Conservation (phyloP, 768 basidiomycete species). For the Boletus barrowsii region DNA sequence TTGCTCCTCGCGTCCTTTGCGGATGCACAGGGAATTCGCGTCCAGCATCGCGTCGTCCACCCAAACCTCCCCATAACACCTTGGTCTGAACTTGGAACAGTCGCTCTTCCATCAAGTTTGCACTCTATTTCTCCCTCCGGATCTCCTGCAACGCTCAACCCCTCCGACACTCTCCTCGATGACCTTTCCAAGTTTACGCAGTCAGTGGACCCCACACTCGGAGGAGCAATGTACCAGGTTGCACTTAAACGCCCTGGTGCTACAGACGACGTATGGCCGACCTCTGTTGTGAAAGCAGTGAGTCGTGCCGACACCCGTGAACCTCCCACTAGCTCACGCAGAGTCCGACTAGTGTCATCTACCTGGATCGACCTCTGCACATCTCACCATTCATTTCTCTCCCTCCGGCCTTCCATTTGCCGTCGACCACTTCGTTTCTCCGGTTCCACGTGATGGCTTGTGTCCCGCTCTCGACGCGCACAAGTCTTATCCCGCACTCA, state of each 20-base stretch:
- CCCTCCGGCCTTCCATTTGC: slow-evolving; percentile 51
- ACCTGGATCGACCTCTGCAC: slow-evolving; percentile 48
- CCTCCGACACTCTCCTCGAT: slow-evolving; percentile 40
- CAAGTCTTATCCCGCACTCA: slow-evolving; percentile 29
- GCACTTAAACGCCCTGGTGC: slow-evolving; percentile 54
- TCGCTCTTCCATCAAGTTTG: slow-evolving; percentile 18
- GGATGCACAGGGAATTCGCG: slow-evolving; percentile 15
- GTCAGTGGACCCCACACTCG: slow-evolving; percentile 35
- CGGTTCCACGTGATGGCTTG: slow-evolving; percentile 64
- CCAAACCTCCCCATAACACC: slow-evolving; percentile 25
- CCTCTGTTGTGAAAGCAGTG: slow-evolving; percentile 37
- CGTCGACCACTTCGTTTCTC: slow-evolving; percentile 68
- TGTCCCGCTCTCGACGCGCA: slow-evolving; percentile 41
- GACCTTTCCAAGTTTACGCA: slow-evolving; percentile 47
- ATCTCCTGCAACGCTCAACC: slow-evolving; percentile 34
- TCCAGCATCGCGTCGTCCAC: slow-evolving; percentile 33
- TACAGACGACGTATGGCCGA: slow-evolving; percentile 33
- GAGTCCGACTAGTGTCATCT: slow-evolving; percentile 61
- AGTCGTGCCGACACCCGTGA: slow-evolving; percentile 53
- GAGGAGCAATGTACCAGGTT: slow-evolving; percentile 64
- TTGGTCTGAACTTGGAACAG: slow-evolving; percentile 27
- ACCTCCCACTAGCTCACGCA: slow-evolving; percentile 13
- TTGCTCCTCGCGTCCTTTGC: slow-evolving; percentile 14
- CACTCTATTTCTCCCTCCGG: slow-evolving; percentile 35
- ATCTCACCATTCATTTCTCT: slow-evolving; percentile 54